Base-by-base conservation (phyloP, 306 rosid species). In the Glycine soja region DNA sequence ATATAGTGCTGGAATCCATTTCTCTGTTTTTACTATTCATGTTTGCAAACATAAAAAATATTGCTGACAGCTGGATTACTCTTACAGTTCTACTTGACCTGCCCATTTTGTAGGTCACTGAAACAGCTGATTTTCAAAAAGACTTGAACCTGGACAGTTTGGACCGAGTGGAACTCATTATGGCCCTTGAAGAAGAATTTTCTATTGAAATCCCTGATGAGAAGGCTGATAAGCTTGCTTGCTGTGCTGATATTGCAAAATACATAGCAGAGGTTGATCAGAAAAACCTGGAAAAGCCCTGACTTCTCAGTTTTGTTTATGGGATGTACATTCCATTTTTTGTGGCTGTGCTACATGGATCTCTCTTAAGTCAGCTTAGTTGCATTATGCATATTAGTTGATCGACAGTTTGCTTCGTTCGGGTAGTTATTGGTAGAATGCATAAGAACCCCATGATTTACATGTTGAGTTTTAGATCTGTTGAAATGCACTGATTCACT, bases 151-250 rank as follows among this genome's bases (percentile, higher is more conserved):
- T 94, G 72, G 97, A 94, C 89, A 92, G 94, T 86, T 81, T 92
- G 75, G 98, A 94, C 79, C 76, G 90, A 72, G 95, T 90, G 80
- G 97, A 91, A 90, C 89, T 93, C 54, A 91, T 93, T 65, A 93
- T 91, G 98, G 90, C 93, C 48, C 81, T 92, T 59, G 94, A 90
- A 85, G 89, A 92, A 82, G 98, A 90, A 42, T 90, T 92, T 82
- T 92, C 95, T 38, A 61, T 94, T 71, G 97, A 94, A 76, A 94
- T 90, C 76, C 92, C 95, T 3, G 95, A 92, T n/a, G 93, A 92
- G 81, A 73, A 90, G 69, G 98, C 92, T 0, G 92, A 94, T 71
- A 88, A 90, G 88, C 92, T 92, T 53, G 79, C 90, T 51, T 90
- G 90, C 80, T 92, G 97, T 65, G 93, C 89, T 11, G 91, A 90